Conservation (phyloP, 2,329 filamentous ascomycete species). For the Colletotrichum lupini region DNA sequence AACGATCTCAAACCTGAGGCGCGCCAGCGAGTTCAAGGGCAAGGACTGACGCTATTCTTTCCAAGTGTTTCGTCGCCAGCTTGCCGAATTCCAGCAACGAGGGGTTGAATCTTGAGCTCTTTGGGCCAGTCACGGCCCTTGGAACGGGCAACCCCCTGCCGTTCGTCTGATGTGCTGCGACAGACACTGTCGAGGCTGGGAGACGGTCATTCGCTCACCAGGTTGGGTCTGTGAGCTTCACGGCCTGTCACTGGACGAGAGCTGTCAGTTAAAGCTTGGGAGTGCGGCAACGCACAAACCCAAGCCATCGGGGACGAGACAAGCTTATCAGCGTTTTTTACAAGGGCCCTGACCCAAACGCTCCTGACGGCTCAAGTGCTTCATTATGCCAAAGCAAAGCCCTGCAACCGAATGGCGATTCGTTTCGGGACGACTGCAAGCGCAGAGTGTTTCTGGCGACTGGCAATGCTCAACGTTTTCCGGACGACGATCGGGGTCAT, state of each 20-base stretch:
- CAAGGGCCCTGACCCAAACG: constrained; percentile 28
- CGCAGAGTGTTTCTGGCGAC: constrained; percentile 9
- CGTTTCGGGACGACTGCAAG: constrained; percentile 22
- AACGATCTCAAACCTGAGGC: constrained; percentile 19
- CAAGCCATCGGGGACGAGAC: constrained; percentile 22
- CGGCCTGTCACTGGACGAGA: constrained; percentile 30
- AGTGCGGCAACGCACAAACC: constrained; percentile 21
- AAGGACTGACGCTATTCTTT: constrained; percentile 17
- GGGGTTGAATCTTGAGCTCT: constrained; percentile 26
- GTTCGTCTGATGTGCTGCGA: constrained; percentile 37
- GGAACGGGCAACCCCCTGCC: constrained; percentile 26
- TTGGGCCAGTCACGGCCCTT: constrained; percentile 29
- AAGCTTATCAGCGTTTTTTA: constrained; percentile 19
- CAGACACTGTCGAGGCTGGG: constrained; percentile 29
- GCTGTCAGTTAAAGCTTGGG: constrained; percentile 23
- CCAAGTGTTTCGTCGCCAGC: constrained; percentile 27
- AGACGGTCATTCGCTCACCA: constrained; percentile 16
- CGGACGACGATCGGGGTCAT: constrained; percentile 23
- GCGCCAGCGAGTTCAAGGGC: constrained; percentile 17
- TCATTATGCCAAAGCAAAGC: constrained; percentile 30
- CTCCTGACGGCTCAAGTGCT: constrained; percentile 33
- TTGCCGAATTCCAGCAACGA: constrained; percentile 29
- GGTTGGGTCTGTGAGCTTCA: constrained; percentile 18
- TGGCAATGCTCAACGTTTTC: constrained; percentile 20
- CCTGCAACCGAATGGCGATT: constrained; percentile 23